Evolutionary conservation across 352 stramenopile species (phyloP).

Genomic region (Pythium phragmitis): DNA sequence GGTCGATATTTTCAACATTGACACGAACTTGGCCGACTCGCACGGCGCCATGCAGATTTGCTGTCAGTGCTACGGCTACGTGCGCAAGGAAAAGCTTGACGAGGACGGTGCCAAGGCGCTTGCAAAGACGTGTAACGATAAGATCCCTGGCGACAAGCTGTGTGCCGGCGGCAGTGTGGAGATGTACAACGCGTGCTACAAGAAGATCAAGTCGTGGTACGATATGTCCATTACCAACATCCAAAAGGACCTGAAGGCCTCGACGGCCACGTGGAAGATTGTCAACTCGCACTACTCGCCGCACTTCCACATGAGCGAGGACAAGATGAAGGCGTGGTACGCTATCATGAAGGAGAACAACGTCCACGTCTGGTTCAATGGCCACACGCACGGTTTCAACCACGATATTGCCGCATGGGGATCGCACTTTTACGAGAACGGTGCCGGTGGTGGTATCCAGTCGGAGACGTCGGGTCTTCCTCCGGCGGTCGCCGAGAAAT

Average conservation of each 20-base stretch:
- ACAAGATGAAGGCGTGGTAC: constrained; percentile 90
- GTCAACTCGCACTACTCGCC: constrained; percentile 90
- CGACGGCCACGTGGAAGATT: constrained; percentile 83
- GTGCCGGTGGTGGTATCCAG: constrained; percentile 82
- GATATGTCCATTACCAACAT: constrained; percentile 69
- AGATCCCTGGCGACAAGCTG: constrained; percentile 55
- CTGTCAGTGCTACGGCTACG: constrained; percentile 87
- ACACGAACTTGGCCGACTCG: constrained; percentile 85
- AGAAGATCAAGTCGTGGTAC: constrained; percentile 79
- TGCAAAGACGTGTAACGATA: constrained; percentile 71
- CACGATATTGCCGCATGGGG: constrained; percentile 85
- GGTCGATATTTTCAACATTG: constrained; percentile 88
- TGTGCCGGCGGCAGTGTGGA: constrained; percentile 62
- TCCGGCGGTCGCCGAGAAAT: constrained; percentile 69
- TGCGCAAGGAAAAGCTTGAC: constrained; percentile 58
- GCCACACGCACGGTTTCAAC: constrained; percentile 87
- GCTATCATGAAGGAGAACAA: constrained; percentile 74
- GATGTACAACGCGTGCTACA: constrained; percentile 78
- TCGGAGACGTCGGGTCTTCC: constrained; percentile 80
- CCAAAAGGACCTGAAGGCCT: constrained; percentile 65
- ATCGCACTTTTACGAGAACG: constrained; percentile 88
- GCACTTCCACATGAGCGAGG: constrained; percentile 87
- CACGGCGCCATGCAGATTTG: constrained; percentile 85
- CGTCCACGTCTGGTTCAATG: constrained; percentile 81
- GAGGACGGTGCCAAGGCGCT: constrained; percentile 52